Percentiles rank a stretch among this genome's conserved stretches.
Conservation (phyloP, 352 stramenopile species). For the Bremia lactucae region DNA sequence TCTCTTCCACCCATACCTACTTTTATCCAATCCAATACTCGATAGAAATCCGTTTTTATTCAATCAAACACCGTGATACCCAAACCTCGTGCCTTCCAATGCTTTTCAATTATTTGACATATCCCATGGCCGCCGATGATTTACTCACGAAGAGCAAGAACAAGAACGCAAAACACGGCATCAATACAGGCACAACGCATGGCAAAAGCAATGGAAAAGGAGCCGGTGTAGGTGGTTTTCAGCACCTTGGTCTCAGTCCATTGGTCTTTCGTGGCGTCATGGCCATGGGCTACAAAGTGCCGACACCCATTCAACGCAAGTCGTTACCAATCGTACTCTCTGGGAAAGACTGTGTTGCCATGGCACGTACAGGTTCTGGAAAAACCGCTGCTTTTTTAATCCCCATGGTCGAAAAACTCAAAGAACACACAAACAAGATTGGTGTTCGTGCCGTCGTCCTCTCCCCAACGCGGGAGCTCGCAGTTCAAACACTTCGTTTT, state of each 20-base stretch:
- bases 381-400: conserved; percentile 98
- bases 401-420: conserved; percentile 95
- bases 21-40: too few species aligned
- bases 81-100: conserved; percentile 14
- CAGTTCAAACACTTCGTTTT: conserved; percentile 92
- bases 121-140: conserved; percentile 50
- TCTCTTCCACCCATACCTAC: too few species aligned
- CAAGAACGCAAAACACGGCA: conserved; percentile 14
- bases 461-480: conserved; percentile 96
- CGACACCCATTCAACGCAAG: conserved; percentile 98
- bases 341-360: conserved; percentile 95
- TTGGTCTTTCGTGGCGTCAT: conserved; percentile 81
- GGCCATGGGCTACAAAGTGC: conserved; percentile 93
- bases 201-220: conserved; percentile 77
- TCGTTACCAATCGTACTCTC: conserved; percentile 93
- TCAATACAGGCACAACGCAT: conserved; percentile 32
- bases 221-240: conserved; percentile 68
- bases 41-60: too few species aligned
- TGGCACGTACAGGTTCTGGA: conserved; percentile 95
- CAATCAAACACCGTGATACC: conserved; percentile 19
- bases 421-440: conserved; percentile 86
- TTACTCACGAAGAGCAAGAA: conserved; percentile 51
- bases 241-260: conserved; percentile 74
- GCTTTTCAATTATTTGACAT: conserved; percentile 9
- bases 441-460: conserved; percentile 87